Percentiles rank a stretch among this genome's conserved stretches.
Conservation (phyloP, 2,329 filamentous ascomycete genomes). For the Pseudogymnoascus sp. region DNA sequence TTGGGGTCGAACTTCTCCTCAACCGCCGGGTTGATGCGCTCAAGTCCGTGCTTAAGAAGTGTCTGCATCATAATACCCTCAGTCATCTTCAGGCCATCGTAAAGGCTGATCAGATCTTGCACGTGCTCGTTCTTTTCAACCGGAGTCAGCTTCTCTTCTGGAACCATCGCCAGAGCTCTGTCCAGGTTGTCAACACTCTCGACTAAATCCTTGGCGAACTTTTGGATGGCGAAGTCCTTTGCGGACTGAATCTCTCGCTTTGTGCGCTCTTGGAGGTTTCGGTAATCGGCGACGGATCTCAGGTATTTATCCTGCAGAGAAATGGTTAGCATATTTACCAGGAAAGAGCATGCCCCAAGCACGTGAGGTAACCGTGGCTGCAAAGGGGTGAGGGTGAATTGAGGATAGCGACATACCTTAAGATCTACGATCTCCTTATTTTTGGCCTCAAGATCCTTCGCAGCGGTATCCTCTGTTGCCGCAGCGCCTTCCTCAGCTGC, state of each 20-base stretch:
- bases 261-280: conserved; percentile 93
- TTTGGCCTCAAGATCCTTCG: conserved; percentile 64
- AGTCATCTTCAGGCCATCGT: conserved; percentile 92
- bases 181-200: conserved; percentile 97
- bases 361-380: not conserved
- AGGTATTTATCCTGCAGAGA: conserved; percentile 76
- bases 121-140: conserved; percentile 44
- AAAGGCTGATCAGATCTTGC: conserved; percentile 69
- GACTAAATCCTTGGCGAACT: conserved; percentile 89
- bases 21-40: conserved; percentile 70
- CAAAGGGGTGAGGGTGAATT: conserved; percentile 2
- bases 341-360: not conserved
- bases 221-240: conserved; percentile 86
- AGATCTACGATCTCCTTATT: conserved; percentile 69
- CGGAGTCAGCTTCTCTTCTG: conserved; percentile 60
- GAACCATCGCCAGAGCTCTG: conserved; percentile 75
- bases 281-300: conserved; percentile 90
- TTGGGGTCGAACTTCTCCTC: conserved; percentile 92
- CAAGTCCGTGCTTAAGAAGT: conserved; percentile 87
- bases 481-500: conserved; percentile 33
- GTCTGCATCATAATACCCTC: conserved; percentile 80
- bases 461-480: conserved; percentile 40
- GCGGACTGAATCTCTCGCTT: conserved; percentile 81
- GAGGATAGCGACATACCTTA: conserved; percentile 55
- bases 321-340: not conserved